Base-by-base conservation (phyloP, 2,329 filamentous ascomycete genomes). In the Lomentospora prolificans region DNA sequence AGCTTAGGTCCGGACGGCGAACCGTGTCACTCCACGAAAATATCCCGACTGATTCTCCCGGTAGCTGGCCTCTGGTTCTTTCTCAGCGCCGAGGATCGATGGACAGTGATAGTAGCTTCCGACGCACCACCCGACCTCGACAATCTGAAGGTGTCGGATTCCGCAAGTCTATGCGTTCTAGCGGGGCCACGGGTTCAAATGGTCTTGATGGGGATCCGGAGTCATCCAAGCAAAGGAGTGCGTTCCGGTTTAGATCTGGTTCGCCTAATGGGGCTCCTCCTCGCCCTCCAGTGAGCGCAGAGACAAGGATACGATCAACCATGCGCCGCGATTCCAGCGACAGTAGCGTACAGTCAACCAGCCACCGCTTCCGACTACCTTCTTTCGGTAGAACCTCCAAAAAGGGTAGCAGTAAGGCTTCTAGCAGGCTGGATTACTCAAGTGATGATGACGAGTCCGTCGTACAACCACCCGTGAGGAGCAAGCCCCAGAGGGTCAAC, bases 71-170 rank as follows among this genome's bases (percentile, higher is more conserved):
- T 17, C 36, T 28, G 3, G 25, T 53, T 30, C 53, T 51, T 30
- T 36, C 56, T 22, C 57, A 55, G 25, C 58, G 57, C 2, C 58
- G 55, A 7, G 56, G 41, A 3, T 61, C 59, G 2, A 53, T 55
- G 17, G 59, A 58, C 31, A 61, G 59, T 33, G 59, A 89, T 48
- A 95, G 88, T 70, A 95, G 89, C 66, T 96, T 96, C 72, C 86
- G 81, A 64, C 85, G 89, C 27, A 70, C 74, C 46, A 78, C 44
- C 24, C 44, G 80, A 58, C 71, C 77, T 36, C 66, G 72, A 53
- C 65, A 68, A 4, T 69, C 70, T 41, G 69, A 75, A 46, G 75
- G 76, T 0, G 79, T 82, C 55, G 78, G 74, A 1, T 89, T 95
- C 75, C 84, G 85, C 57, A 79, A 76, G 53, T 89, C 87, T 1